Evolutionary conservation across 2,329 filamentous ascomycete genomes (phyloP).

Genomic region (Talaromyces sp.): DNA sequence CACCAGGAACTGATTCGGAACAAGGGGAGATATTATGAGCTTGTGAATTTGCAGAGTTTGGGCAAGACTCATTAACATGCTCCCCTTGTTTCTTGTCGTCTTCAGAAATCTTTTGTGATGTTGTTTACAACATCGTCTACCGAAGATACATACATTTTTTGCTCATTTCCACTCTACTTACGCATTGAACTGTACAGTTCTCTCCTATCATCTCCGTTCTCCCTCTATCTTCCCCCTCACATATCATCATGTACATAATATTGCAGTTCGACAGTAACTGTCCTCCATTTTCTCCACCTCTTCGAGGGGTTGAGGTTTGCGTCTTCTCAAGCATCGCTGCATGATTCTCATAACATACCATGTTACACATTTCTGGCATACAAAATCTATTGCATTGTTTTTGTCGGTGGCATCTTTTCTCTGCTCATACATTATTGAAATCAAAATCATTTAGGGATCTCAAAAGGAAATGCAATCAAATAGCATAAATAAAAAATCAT

Average conservation of each 20-base stretch:
- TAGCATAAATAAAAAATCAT: background rate
- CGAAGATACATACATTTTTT: background rate
- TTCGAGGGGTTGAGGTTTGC: background rate
- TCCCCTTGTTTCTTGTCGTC: background rate
- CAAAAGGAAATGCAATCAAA: too few relatives aligned
- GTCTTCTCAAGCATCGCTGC: background rate
- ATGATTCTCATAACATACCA: background rate
- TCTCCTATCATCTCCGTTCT: background rate
- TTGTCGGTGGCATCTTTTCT: background rate
- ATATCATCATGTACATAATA: background rate
- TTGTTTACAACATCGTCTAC: background rate
- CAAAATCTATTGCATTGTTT: background rate
- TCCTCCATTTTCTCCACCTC: background rate
- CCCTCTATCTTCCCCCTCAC: background rate
- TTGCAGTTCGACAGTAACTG: background rate
- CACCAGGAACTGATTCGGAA: slow-evolving; percentile 69
- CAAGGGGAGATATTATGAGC: slow-evolving; percentile 70
- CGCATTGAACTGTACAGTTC: background rate
- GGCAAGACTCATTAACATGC: slow-evolving; percentile 47
- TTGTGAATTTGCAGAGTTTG: slow-evolving; percentile 77
- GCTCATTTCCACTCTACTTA: background rate
- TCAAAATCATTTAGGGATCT: too few relatives aligned
- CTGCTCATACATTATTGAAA: background rate
- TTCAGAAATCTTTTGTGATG: background rate
- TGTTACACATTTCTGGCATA: background rate